These are phyloP conservation scores for Eimeria sp. DNA, from an alignment of 169 alveolate genomes.

Conservation along the genomic window DNA sequence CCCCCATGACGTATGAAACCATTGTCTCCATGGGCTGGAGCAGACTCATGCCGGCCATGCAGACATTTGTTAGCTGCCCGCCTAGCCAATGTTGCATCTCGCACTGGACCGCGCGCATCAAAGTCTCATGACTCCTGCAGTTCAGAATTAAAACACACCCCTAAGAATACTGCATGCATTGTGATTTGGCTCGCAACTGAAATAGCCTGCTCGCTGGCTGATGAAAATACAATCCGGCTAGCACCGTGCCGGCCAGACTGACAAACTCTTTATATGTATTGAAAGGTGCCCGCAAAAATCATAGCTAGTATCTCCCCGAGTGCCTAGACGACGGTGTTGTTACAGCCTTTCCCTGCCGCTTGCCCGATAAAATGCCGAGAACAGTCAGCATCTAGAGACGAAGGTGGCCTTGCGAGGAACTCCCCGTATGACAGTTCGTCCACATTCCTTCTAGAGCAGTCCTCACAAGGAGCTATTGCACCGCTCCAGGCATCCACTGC, in stretches of 20 bases:
- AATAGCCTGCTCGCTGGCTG: not conserved
- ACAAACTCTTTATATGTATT: not conserved
- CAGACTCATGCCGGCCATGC: conserved; percentile 81
- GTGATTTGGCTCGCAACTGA: not conserved
- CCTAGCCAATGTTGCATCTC: conserved; percentile 82
- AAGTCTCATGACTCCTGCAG: conserved; percentile 76
- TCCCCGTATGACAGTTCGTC: conserved; percentile 63
- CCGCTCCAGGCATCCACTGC: conserved; percentile 68
- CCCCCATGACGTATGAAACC: conserved; percentile 83
- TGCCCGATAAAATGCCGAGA: conserved; percentile 69
- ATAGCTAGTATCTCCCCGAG: not conserved
- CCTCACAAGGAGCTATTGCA: conserved; percentile 31
- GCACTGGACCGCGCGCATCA: conserved; percentile 80
- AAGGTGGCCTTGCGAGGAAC: conserved; percentile 51
- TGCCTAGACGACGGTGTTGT: not conserved
- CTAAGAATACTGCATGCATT: not conserved
- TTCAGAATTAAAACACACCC: not conserved
- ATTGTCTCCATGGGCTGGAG: conserved; percentile 82
- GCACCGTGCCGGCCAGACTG: not conserved
- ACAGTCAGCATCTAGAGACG: conserved; percentile 45
- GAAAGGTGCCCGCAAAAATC: not conserved
- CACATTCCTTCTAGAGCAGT: conserved; percentile 15
- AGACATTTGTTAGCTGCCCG: conserved; percentile 76
- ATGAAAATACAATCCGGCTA: not conserved
- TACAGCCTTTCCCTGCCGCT: not conserved